A percentile compares a stretch with the other conserved stretches of the same genome.
Evolutionary conservation across 2,329 filamentous ascomycete genomes (phyloP).

Genomic region (Ophiocordyceps polyrhachis-furcata): DNA sequence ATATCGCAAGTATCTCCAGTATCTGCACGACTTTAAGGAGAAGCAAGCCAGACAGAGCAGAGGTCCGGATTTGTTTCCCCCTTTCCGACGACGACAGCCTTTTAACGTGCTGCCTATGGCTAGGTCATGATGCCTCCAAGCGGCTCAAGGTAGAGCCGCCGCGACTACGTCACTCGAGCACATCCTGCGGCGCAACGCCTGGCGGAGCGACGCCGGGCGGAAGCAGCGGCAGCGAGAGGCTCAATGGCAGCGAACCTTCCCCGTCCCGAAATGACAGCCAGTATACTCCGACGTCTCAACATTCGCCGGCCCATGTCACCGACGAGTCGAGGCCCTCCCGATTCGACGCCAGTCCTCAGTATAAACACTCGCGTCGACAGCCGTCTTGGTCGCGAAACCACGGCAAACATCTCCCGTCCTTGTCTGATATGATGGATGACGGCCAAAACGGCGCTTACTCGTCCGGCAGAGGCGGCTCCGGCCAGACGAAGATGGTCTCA

Average conservation of each 20-base stretch:
- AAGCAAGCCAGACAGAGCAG: slow-evolving; percentile 42
- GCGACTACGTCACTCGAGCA: slow-evolving; percentile 18
- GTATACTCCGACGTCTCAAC: slow-evolving; percentile 15
- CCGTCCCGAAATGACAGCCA: slow-evolving; percentile 27
- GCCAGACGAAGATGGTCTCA: slow-evolving; percentile 7
- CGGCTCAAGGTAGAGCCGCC: slow-evolving; percentile 24
- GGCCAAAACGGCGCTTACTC: slow-evolving; percentile 7
- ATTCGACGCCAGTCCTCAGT: slow-evolving; percentile 13
- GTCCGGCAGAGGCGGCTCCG: slow-evolving; percentile 4
- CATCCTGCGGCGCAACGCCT: slow-evolving; percentile 21
- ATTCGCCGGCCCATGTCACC: slow-evolving; percentile 16
- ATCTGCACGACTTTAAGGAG: slow-evolving; percentile 60
- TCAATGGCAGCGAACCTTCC: slow-evolving; percentile 28
- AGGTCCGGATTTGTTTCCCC: slow-evolving; percentile 21
- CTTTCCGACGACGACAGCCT: neutral
- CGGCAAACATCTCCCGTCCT: slow-evolving; percentile 19
- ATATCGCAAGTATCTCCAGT: slow-evolving; percentile 50
- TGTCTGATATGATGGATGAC: slow-evolving; percentile 29
- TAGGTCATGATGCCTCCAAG: slow-evolving; percentile 24
- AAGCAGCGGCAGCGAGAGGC: slow-evolving; percentile 28
- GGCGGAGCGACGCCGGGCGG: slow-evolving; percentile 15
- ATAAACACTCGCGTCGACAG: slow-evolving; percentile 10
- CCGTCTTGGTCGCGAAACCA: slow-evolving; percentile 6
- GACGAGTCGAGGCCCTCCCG: slow-evolving; percentile 24
- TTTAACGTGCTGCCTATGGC: neutral